Evolutionary conservation across 2,329 filamentous ascomycete species (phyloP).

Genomic region (Seiridium unicorne): DNA sequence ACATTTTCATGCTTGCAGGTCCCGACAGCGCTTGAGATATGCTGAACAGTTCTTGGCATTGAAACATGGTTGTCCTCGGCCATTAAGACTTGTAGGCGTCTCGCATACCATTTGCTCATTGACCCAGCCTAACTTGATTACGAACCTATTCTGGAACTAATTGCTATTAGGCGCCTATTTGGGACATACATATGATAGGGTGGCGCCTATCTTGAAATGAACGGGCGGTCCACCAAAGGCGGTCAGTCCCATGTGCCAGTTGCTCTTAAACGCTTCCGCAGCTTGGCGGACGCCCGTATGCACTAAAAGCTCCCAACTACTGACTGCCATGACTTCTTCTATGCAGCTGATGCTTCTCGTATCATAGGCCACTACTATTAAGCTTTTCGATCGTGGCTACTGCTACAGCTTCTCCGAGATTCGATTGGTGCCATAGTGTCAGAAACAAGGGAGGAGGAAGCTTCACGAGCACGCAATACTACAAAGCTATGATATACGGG

Average conservation of each 20-base stretch:
- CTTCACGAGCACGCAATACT: too few species aligned
- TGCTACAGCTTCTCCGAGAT: too few species aligned
- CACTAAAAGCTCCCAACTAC: background rate
- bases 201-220: slow-evolving; percentile 59
- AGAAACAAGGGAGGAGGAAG: too few species aligned
- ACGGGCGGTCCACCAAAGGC: slow-evolving; percentile 67
- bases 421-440: too few species aligned
- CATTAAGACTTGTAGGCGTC: background rate
- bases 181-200: background rate
- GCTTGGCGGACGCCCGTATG: background rate
- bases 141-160: slow-evolving; percentile 59
- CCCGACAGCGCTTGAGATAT: slow-evolving; percentile 67
- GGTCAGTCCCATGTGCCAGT: slow-evolving; percentile 63
- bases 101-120: slow-evolving; percentile 62
- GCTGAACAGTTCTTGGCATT: slow-evolving; percentile 74
- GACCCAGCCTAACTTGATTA: slow-evolving; percentile 60
- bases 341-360: background rate
- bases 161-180: background rate
- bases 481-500: too few species aligned
- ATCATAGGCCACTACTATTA: too few species aligned
- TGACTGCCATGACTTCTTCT: background rate
- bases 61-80: background rate
- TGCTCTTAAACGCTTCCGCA: slow-evolving; percentile 12
- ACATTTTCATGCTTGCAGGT: slow-evolving; percentile 69
- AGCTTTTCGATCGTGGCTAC: too few species aligned